Conservation (phyloP, 768 basidiomycete genomes). For the Psilocybe subaeruginosa region DNA sequence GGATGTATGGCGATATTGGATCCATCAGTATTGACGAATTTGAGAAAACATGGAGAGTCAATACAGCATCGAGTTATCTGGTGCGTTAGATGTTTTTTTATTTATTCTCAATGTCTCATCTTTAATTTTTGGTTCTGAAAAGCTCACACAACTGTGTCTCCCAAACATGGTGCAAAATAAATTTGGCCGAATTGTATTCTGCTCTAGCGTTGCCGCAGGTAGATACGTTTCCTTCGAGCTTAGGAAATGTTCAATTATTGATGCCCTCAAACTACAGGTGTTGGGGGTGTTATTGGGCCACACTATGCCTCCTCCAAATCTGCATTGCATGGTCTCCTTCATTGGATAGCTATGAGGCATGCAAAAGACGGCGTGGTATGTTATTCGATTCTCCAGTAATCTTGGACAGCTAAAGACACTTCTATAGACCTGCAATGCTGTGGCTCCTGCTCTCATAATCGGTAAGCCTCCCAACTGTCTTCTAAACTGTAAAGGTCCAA, state of each 20-base stretch:
- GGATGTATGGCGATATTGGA: slow-evolving; percentile 48
- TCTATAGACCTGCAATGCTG: slow-evolving; percentile 50
- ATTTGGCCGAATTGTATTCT: slow-evolving; percentile 54
- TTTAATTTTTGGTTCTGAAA: not conserved
- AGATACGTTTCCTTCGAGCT: slow-evolving; percentile 1
- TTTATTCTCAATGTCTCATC: not conserved
- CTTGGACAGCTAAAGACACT: not conserved
- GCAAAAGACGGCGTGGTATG: slow-evolving; percentile 53
- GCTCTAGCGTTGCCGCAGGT: slow-evolving; percentile 55
- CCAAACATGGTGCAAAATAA: slow-evolving; percentile 52
- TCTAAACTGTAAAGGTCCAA: not conserved
- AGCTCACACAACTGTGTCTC: slow-evolving; percentile 55
- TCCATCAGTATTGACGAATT: slow-evolving; percentile 46
- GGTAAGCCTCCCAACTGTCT: slow-evolving; percentile 28
- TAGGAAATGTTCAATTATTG: not conserved
- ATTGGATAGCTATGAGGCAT: slow-evolving; percentile 56
- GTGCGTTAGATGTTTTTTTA: slow-evolving; percentile 28
- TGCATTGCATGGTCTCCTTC: slow-evolving; percentile 54
- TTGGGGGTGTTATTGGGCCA: slow-evolving; percentile 57
- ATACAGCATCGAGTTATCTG: slow-evolving; percentile 48
- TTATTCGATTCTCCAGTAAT: not conserved
- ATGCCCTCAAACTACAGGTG: slow-evolving; percentile 28
- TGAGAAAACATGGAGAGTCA: slow-evolving; percentile 50
- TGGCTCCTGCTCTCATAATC: slow-evolving; percentile 53
- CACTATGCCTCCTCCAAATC: slow-evolving; percentile 62